Conservation (phyloP, 345 rosid species). For the Anacardium occidentale region DNA sequence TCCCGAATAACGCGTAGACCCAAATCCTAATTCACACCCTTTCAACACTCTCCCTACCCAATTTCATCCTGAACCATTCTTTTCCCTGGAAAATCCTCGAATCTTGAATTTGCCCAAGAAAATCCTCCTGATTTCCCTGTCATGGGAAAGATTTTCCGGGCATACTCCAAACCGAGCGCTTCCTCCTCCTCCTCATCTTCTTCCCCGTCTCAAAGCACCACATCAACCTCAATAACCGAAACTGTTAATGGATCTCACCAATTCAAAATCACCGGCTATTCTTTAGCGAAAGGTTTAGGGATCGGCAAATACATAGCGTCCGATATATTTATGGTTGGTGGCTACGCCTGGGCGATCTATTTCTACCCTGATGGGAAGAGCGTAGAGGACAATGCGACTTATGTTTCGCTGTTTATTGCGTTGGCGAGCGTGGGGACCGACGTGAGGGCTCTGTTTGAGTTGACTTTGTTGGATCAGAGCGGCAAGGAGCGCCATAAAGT, state of each 20-base stretch:
- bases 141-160: constrained; percentile 45
- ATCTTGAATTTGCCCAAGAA: neutral
- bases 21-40: neutral
- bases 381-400: constrained; percentile 57
- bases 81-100: neutral
- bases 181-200: constrained; percentile 32
- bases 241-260: constrained; percentile 69
- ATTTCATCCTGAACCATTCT: neutral
- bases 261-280: constrained; percentile 61
- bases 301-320: constrained; percentile 61
- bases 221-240: constrained; percentile 55
- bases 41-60: neutral
- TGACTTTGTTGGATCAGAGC: constrained; percentile 72
- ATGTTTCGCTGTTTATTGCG: constrained; percentile 66
- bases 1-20: constrained; percentile 3
- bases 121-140: neutral
- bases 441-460: constrained; percentile 70
- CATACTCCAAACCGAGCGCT: constrained; percentile 24
- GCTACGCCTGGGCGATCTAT: constrained; percentile 69
- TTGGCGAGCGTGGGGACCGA: constrained; percentile 70
- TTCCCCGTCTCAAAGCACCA: constrained; percentile 27
- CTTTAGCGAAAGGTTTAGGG: constrained; percentile 66
- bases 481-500: constrained; percentile 67
- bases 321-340: constrained; percentile 62
- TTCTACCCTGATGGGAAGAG: constrained; percentile 84